phyloP scores from a whole-genome alignment of 176 grass and related monocot genomes.

The Triticum dicoccoides region DNA sequence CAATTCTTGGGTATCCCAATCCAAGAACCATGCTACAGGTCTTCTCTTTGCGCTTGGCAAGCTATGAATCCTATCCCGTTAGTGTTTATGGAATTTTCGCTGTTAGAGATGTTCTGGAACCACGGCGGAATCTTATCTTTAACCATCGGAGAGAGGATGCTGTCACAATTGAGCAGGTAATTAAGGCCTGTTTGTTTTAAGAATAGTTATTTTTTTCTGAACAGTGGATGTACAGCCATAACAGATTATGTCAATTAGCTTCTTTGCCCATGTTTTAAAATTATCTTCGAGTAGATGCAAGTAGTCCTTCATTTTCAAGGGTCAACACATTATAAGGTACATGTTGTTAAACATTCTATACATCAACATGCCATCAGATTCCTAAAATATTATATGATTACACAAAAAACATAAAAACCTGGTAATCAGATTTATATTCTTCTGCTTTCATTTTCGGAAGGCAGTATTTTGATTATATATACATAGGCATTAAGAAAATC shows the following conservation, averaged over 20 bases:
- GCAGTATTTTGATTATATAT: neutral
- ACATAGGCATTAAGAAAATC: neutral
- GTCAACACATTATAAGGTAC: neutral
- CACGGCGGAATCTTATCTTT: neutral
- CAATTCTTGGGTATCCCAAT: neutral
- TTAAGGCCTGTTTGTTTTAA: neutral
- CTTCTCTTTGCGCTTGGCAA: conserved; percentile 1
- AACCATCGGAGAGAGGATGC: neutral
- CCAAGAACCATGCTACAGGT: neutral
- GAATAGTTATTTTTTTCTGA: too few relatives aligned
- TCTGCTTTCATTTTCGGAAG: too few relatives aligned
- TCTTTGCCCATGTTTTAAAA: too few relatives aligned
- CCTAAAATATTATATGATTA: neutral
- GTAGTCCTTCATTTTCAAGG: neutral
- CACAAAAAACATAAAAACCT: neutral
- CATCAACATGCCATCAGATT: too few relatives aligned
- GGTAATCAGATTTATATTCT: neutral
- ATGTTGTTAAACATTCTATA: neutral
- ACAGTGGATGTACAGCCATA: too few relatives aligned
- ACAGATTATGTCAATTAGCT: too few relatives aligned
- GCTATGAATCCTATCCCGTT: neutral
- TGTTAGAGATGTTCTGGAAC: neutral
- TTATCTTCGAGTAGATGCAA: neutral
- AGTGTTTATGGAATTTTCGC: neutral
- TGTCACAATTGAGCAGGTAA: neutral